Evolutionary conservation across 2,329 filamentous ascomycete species (phyloP), one percentile per base, ranked within the genome.

Genomic region (Fusarium sp.): DNA sequence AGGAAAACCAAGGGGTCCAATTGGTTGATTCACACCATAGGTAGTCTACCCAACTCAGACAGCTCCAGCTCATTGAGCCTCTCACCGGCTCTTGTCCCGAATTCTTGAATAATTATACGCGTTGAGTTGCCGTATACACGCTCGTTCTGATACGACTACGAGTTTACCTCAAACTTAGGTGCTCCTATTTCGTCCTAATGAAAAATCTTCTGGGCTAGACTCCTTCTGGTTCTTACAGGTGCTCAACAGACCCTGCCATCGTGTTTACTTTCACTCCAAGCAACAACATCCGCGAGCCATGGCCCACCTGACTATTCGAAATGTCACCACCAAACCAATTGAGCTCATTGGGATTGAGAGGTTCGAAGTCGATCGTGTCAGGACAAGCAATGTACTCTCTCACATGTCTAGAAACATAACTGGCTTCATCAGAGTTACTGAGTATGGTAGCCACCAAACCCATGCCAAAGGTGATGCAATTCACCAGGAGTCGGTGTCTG

Each of bases 271-370:
- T 54, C 28, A 44, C 14, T 33, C 32, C 43, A 26, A 52, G 39
- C 47, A 43, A n/a, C 40, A 28, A 48, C 56, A 50, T 32, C 33
- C 45, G 45, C 60, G 71, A 37, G 67, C 58, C 57, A 87, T 86
- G 84, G 78, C 82, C 19, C 78, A 81, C 58, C 82, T 97, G 70
- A 92, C 87, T 6, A 87, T 97, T 73, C 93, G 94, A 74, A 97
- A 97, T 78, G 82, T 97, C 68, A 95, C 92, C 44, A 83, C 87
- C 58, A 89, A 87, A 48, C 84, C 89, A n/a, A 82, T 97, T 56
- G 87, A 90, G 70, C 86, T 97, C 72, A 90, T 89, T 77, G 84
- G 76, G 62, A 83, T 95, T 60, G 92, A 96, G 81, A 90, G 90
- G 70, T 94, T 94, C 77, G 86, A 89, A 70, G 84, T 78, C 30